Conservation (phyloP, 2,329 filamentous ascomycete genomes). For the Pseudogymnoascus sp. region DNA sequence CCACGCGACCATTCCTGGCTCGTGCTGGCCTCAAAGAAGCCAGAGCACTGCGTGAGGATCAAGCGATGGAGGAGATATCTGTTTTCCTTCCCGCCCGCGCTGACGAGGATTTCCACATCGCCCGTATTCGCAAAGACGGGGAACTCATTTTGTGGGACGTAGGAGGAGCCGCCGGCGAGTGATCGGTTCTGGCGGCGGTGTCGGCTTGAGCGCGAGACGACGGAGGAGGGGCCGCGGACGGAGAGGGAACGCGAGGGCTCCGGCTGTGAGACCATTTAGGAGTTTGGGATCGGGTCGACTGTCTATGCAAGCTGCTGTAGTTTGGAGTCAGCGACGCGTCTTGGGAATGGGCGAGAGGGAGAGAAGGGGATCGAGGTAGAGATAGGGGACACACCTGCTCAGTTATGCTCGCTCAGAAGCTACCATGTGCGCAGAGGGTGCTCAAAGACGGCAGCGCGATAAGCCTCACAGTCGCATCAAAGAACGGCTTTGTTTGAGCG, state of each 20-base stretch:
- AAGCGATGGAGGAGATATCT: slow-evolving; percentile 81
- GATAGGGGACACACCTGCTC: not conserved
- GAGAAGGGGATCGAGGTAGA: not conserved
- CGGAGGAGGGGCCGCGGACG: slow-evolving; percentile 50
- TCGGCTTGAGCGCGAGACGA: slow-evolving; percentile 53
- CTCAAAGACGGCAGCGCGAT: not conserved
- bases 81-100: slow-evolving; percentile 61
- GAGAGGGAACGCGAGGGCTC: slow-evolving; percentile 45
- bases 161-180: slow-evolving; percentile 63
- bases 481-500: slow-evolving; percentile 3
- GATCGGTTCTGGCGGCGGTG: slow-evolving; percentile 72
- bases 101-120: slow-evolving; percentile 83
- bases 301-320: slow-evolving; percentile 22
- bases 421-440: slow-evolving; percentile 1
- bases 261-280: slow-evolving; percentile 54
- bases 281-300: slow-evolving; percentile 16
- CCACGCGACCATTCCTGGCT: slow-evolving; percentile 64
- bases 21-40: slow-evolving; percentile 84
- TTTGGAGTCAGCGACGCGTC: slow-evolving; percentile 12
- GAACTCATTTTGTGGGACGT: slow-evolving; percentile 78
- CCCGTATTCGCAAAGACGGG: slow-evolving; percentile 83
- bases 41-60: slow-evolving; percentile 81
- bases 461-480: not conserved
- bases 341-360: not conserved
- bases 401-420: slow-evolving; percentile 9